These are phyloP conservation scores for Hyparrhenia diplandra DNA, from an alignment of 176 grass and related monocot genomes.

Conservation along the genomic window DNA sequence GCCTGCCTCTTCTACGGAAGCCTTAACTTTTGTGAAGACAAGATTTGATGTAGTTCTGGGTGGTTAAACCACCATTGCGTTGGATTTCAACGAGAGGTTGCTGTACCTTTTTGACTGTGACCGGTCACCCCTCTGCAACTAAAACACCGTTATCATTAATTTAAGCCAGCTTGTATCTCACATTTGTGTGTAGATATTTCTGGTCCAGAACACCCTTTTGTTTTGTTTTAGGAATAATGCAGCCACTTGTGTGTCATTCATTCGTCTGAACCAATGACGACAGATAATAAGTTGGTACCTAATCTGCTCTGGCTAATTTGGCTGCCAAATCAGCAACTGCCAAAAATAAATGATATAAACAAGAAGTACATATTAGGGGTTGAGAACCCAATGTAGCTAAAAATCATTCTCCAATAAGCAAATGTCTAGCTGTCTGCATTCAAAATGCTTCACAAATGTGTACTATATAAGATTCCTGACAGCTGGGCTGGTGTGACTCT, in stretches of 20 bases:
- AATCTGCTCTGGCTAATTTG: no score
- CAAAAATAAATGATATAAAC: no score
- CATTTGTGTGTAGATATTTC: conserved; percentile 40
- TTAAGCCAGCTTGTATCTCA: conserved; percentile 21
- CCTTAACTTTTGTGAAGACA: not conserved
- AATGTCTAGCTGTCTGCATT: no score
- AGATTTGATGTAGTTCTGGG: conserved; percentile 27
- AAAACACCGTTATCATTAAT: conserved; percentile 31
- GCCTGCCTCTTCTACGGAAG: not conserved
- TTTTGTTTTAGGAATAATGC: not conserved
- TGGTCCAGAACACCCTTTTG: not conserved
- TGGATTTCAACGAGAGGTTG: conserved; percentile 46
- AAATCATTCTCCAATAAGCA: no score
- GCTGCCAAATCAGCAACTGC: no score
- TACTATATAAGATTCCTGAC: no score
- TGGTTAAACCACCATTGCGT: conserved; percentile 37
- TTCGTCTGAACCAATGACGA: conserved; percentile 16
- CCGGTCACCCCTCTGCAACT: conserved; percentile 45
- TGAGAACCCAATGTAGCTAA: no score
- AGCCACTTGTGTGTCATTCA: not conserved
- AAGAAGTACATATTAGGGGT: no score
- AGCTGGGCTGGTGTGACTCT: no score
- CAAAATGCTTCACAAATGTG: no score
- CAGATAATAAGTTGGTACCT: no score
- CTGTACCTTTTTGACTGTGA: conserved; percentile 28